Conservation (phyloP, 768 basidiomycete genomes). For the Filobasidium floriforme region DNA sequence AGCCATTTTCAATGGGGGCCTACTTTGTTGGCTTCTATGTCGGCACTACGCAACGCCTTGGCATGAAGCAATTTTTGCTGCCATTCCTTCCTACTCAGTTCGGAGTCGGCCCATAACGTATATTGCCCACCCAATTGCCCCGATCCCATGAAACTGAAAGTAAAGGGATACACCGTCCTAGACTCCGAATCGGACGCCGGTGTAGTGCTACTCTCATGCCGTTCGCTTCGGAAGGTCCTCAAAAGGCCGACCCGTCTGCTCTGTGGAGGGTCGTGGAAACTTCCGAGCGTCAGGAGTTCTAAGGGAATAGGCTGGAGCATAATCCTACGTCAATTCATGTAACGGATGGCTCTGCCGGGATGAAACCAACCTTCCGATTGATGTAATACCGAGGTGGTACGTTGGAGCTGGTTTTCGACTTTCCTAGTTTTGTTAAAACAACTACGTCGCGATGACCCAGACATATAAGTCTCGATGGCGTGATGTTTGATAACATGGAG, state of each 20-base stretch:
- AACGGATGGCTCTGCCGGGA: neutral
- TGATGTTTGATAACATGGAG: conserved; percentile 20
- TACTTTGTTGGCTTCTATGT: conserved; percentile 82
- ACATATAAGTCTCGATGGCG: neutral
- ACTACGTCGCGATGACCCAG: conserved; percentile 49
- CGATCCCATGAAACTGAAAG: conserved; percentile 78
- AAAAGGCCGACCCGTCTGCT: conserved; percentile 68
- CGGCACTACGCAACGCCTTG: conserved; percentile 69
- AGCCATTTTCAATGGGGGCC: neutral
- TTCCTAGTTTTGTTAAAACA: conserved; percentile 68
- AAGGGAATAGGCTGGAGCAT: conserved; percentile 73
- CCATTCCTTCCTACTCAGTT: conserved; percentile 73
- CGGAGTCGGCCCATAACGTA: conserved; percentile 76
- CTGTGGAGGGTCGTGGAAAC: conserved; percentile 70
- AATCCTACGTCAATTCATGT: conserved; percentile 6
- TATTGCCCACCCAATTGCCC: conserved; percentile 65
- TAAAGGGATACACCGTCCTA: conserved; percentile 75
- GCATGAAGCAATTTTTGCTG: conserved; percentile 82
- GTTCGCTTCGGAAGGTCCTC: conserved; percentile 50
- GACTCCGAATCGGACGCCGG: conserved; percentile 51
- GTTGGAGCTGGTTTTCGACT: conserved; percentile 49
- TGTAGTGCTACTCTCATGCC: conserved; percentile 46
- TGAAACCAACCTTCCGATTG: conserved; percentile 60
- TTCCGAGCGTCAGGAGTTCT: conserved; percentile 75
- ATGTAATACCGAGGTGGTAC: conserved; percentile 63